phyloP scores from a whole-genome alignment of 768 basidiomycete species.

The Tulasnella sp. region DNA sequence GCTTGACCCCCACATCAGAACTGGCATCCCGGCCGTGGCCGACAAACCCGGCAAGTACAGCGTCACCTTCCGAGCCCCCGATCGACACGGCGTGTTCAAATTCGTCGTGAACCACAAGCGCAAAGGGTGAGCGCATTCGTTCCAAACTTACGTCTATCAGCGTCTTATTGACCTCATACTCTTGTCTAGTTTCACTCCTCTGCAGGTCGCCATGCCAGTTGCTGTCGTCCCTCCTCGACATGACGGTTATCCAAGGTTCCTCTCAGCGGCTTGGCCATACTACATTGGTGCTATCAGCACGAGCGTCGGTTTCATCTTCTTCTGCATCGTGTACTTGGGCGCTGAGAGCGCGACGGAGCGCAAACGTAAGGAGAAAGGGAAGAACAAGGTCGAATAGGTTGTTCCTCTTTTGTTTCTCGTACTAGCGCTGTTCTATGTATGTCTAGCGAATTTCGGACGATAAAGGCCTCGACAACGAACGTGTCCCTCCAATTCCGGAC shows the following conservation, averaged over 20 bases:
- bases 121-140: constrained; percentile 60
- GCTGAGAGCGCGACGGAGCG: constrained; percentile 52
- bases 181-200: constrained; percentile 58
- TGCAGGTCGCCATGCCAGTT: constrained; percentile 69
- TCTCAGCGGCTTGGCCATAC: constrained; percentile 94
- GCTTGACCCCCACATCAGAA: constrained; percentile 95
- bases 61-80: constrained; percentile 83
- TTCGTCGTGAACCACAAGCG: constrained; percentile 89
- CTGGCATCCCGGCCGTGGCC: constrained; percentile 56
- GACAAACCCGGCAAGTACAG: constrained; percentile 65
- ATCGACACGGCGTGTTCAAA: constrained; percentile 97
- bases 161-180: constrained; percentile 1
- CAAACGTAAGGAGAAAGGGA: constrained; percentile 53
- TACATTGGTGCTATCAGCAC: constrained; percentile 90
- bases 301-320: constrained; percentile 76
- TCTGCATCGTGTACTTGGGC: constrained; percentile 81
- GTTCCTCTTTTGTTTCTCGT: background rate
- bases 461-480: background rate
- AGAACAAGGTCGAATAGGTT: constrained; percentile 35
- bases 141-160: background rate
- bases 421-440: background rate
- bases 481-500: background rate
- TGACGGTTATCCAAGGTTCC: constrained; percentile 92
- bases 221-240: constrained; percentile 90
- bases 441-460: background rate